Evolutionary conservation across 768 basidiomycete species (phyloP).

Genomic region (Phaeotremella skinneri): DNA sequence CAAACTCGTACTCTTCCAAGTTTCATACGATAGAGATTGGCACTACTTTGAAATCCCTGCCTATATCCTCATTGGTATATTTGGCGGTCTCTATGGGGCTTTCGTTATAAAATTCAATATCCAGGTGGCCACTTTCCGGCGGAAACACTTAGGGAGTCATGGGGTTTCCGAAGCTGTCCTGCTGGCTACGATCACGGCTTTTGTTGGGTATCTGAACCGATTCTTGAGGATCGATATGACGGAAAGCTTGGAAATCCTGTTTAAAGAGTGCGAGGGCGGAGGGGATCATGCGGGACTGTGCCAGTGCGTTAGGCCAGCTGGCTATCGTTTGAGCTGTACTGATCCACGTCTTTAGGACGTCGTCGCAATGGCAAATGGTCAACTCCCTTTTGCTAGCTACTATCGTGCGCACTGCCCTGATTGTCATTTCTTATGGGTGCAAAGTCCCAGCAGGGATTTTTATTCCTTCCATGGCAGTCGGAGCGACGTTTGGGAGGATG

Average conservation of each 20-base stretch:
- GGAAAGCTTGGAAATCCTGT: constrained; percentile 88
- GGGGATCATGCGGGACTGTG: constrained; percentile 87
- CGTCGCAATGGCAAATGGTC: constrained; percentile 89
- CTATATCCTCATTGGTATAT: constrained; percentile 90
- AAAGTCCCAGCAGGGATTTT: constrained; percentile 98
- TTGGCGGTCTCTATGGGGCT: constrained; percentile 95
- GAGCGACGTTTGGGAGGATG: constrained; percentile 96
- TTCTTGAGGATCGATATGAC: constrained; percentile 98
- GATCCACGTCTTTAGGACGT: constrained; percentile 67
- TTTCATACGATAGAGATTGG: constrained; percentile 96
- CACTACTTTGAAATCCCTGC: constrained; percentile 98
- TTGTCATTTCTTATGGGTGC: constrained; percentile 89
- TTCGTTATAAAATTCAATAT: constrained; percentile 96
- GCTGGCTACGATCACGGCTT: constrained; percentile 81
- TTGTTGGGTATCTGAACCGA: constrained; percentile 89
- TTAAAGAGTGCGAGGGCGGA: constrained; percentile 92
- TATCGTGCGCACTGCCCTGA: constrained; percentile 77
- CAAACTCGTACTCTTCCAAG: constrained; percentile 95
- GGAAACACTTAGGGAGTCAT: constrained; percentile 79
- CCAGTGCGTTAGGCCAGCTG: constrained; percentile 66
- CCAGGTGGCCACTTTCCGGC: constrained; percentile 88
- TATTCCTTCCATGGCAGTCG: constrained; percentile 97
- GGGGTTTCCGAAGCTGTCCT: constrained; percentile 85
- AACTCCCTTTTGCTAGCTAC: constrained; percentile 90
- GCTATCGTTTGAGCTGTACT: background rate